phyloP scores from a whole-genome alignment of 2,329 filamentous ascomycete species.

The Orbilia brochopaga region DNA sequence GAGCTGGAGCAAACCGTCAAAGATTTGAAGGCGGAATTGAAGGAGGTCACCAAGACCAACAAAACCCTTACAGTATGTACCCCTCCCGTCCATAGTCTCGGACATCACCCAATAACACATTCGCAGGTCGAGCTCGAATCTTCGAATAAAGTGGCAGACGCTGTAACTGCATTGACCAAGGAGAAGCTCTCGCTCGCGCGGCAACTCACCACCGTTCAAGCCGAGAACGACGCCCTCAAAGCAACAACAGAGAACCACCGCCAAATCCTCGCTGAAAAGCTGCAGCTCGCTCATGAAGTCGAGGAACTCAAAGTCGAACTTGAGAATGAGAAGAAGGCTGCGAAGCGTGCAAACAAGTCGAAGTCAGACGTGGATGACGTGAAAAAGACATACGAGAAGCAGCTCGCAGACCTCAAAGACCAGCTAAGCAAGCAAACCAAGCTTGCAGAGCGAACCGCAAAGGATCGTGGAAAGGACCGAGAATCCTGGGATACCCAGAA shows the following conservation, averaged over 20 bases:
- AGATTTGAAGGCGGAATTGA: conserved; percentile 58
- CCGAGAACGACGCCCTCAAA: conserved; percentile 68
- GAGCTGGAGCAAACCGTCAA: conserved; percentile 55
- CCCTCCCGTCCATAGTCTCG: background rate
- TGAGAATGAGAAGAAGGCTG: conserved; percentile 61
- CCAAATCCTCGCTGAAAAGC: conserved; percentile 62
- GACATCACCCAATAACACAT: conserved; percentile 13
- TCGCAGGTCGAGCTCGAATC: conserved; percentile 45
- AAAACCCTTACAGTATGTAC: conserved; percentile 49
- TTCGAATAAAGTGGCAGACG: conserved; percentile 33
- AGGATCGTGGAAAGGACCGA: conserved; percentile 39
- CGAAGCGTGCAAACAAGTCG: conserved; percentile 43
- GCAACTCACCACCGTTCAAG: conserved; percentile 66
- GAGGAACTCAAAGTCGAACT: conserved; percentile 64
- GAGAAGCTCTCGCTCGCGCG: conserved; percentile 45
- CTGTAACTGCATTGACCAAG: conserved; percentile 33
- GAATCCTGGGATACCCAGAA: conserved; percentile 50
- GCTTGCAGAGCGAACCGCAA: conserved; percentile 34
- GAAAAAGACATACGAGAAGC: conserved; percentile 34
- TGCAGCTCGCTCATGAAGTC: conserved; percentile 62
- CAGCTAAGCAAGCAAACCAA: conserved; percentile 47
- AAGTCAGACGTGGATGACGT: conserved; percentile 40
- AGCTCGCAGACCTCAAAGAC: conserved; percentile 41
- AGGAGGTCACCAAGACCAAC: conserved; percentile 56
- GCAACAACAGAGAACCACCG: conserved; percentile 66